These are phyloP conservation scores for Helicosporidium sp. DNA, from an alignment of 139 green algal species.

Conservation along the genomic window DNA sequence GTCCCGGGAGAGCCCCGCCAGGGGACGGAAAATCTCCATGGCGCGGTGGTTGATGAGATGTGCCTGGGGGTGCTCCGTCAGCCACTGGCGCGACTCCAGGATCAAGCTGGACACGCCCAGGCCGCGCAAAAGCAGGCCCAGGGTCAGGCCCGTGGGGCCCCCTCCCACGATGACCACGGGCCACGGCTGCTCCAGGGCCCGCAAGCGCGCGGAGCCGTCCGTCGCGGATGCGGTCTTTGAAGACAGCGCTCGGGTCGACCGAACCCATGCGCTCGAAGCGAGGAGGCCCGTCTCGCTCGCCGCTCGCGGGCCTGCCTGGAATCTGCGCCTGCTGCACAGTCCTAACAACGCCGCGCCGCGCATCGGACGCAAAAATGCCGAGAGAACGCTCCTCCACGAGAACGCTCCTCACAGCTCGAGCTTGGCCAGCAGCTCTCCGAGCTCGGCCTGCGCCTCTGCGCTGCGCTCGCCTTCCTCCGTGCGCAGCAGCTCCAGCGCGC, in stretches of 20 bases:
- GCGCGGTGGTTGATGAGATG: slow-evolving; percentile 89
- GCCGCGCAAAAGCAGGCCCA: slow-evolving; percentile 39
- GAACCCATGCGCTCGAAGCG: neutral
- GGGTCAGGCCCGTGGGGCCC: slow-evolving; percentile 53
- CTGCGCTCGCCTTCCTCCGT: neutral
- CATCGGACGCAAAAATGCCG: too few relatives aligned
- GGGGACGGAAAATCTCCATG: slow-evolving; percentile 56
- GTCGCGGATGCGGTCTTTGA: too few relatives aligned
- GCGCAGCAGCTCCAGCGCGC: slow-evolving; percentile 12
- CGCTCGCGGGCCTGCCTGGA: neutral
- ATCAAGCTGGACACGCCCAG: slow-evolving; percentile 40
- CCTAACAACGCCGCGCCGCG: too few relatives aligned
- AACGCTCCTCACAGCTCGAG: slow-evolving; percentile 1
- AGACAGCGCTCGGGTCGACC: too few relatives aligned
- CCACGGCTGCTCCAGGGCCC: too few relatives aligned
- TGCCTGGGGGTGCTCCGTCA: slow-evolving; percentile 55
- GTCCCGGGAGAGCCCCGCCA: neutral
- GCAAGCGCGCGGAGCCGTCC: too few relatives aligned
- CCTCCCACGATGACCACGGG: slow-evolving; percentile 58
- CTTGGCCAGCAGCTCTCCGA: neutral
- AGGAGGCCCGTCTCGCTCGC: neutral
- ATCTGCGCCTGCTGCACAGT: too few relatives aligned
- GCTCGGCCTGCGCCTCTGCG: neutral
- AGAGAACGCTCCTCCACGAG: too few relatives aligned
- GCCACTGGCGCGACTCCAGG: slow-evolving; percentile 26